phyloP scores from a whole-genome alignment of 805 yeast genomes.

The Lachancea waltii region DNA sequence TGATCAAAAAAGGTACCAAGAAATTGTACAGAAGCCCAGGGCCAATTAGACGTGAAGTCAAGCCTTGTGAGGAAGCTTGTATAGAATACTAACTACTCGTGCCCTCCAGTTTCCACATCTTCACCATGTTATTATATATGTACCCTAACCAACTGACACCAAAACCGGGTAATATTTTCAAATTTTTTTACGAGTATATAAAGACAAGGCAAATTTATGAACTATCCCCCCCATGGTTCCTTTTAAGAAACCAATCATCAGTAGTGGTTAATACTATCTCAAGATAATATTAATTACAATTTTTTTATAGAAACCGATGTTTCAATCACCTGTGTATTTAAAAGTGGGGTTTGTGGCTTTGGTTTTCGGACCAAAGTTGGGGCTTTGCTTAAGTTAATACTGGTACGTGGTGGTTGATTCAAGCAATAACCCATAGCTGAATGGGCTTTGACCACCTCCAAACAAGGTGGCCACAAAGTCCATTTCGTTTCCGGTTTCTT shows the following conservation, averaged over 20 bases:
- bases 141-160: background rate
- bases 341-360: constrained; percentile 10
- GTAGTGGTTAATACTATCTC: constrained; percentile 40
- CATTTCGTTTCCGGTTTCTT: constrained; percentile 40
- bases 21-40: too few species aligned
- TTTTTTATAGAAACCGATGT: constrained; percentile 34
- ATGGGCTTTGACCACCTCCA: constrained; percentile 33
- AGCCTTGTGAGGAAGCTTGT: too few species aligned
- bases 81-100: too few species aligned
- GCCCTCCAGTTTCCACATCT: too few species aligned
- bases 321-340: constrained; percentile 25
- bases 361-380: constrained; percentile 9
- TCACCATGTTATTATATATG: too few species aligned
- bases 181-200: constrained; percentile 8
- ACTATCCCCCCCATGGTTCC: constrained; percentile 2
- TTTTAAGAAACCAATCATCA: constrained; percentile 32
- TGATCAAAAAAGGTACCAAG: too few species aligned
- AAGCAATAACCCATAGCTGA: constrained; percentile 35
- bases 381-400: constrained; percentile 31
- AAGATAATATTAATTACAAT: constrained; percentile 36
- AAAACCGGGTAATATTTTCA: constrained; percentile 1
- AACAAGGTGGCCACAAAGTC: constrained; percentile 34
- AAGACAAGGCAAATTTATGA: background rate
- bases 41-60: too few species aligned
- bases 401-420: constrained; percentile 28